phyloP scores from a whole-genome alignment of 2,329 filamentous ascomycete species.

The Aphanoascus verrucosus region DNA sequence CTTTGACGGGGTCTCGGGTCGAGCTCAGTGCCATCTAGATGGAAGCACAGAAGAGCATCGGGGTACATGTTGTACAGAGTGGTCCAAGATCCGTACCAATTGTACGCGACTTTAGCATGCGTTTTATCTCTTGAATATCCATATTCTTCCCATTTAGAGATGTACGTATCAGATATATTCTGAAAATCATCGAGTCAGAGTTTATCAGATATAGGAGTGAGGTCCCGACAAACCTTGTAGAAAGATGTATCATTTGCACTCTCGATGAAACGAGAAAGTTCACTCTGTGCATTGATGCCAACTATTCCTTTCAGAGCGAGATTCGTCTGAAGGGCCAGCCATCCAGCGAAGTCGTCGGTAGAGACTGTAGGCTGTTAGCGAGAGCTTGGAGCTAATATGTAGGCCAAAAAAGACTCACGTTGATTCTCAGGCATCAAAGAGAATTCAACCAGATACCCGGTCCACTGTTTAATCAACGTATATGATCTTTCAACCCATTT shows the following conservation, averaged over 20 bases:
- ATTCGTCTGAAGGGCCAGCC: slow-evolving; percentile 68
- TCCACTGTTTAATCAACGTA: slow-evolving; percentile 65
- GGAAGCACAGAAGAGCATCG: slow-evolving; percentile 72
- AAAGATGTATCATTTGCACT: slow-evolving; percentile 46
- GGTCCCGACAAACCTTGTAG: slow-evolving; percentile 40
- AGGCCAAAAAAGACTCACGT: slow-evolving; percentile 31
- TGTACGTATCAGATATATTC: slow-evolving; percentile 55
- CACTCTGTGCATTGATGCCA: slow-evolving; percentile 66
- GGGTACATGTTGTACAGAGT: slow-evolving; percentile 78
- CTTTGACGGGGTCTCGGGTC: slow-evolving; percentile 5
- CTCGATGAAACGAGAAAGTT: slow-evolving; percentile 54
- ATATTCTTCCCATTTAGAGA: slow-evolving; percentile 59
- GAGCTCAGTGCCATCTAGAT: slow-evolving; percentile 42
- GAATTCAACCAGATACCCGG: slow-evolving; percentile 63
- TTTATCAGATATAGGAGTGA: slow-evolving; percentile 9
- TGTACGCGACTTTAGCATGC: slow-evolving; percentile 69
- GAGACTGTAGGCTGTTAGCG: slow-evolving; percentile 43
- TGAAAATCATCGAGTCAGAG: slow-evolving; percentile 15
- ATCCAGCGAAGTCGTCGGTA: slow-evolving; percentile 76
- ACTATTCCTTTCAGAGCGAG: slow-evolving; percentile 75
- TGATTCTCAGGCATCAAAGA: slow-evolving; percentile 64
- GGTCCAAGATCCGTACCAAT: slow-evolving; percentile 71
- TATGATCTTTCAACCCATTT: slow-evolving; percentile 62
- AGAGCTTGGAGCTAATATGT: neutral
- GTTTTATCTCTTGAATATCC: slow-evolving; percentile 58